Base-by-base conservation (phyloP, 495 filamentous ascomycete genomes). In the Xylaria curta region DNA sequence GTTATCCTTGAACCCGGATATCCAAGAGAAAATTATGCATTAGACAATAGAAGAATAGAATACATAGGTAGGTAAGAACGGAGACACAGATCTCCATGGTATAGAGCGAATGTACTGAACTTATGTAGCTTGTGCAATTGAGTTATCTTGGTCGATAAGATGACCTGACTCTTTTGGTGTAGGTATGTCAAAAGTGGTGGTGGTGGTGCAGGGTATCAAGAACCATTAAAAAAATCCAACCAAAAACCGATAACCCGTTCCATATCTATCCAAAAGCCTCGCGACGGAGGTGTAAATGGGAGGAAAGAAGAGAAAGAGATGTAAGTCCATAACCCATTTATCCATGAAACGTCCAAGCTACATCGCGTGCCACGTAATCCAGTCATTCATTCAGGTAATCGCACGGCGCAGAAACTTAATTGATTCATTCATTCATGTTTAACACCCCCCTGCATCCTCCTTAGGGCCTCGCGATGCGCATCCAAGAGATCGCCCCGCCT, bases 391-490 rank as follows among this genome's bases (percentile, higher is more conserved):
- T n/a, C n/a, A n/a, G n/a, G n/a, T n/a, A n/a, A n/a, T n/a, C n/a
- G n/a, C n/a, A n/a, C n/a, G n/a, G n/a, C n/a, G n/a, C n/a, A 51
- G 21, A 10, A 7, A 51, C 21, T 36, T 58, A n/a, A n/a, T n/a
- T n/a, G n/a, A 31, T 31, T 38, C 36, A 38, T 38, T 38, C 6
- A 71, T 42, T 38, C 54, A 9, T 72, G 56, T 46, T 63, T 72
- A 8, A 72, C 70, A 33, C 56, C 70, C 0, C 70, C 70, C 56
- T 72, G 95, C 91, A 98, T 91, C 78, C 86, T 89, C 74, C 93
- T 84, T 87, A 98, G 87, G 0, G 92, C 94, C 70, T 95, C 90
- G 64, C 91, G 85, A 80, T 98, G 95, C 51, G 91, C 84, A 54
- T 93, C 92, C 46, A 91, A 83, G 86, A 97, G 89, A 72, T 90